These are phyloP conservation scores for Lyophyllum shimeji DNA, from an alignment of 768 basidiomycete species.

Conservation along the genomic window DNA sequence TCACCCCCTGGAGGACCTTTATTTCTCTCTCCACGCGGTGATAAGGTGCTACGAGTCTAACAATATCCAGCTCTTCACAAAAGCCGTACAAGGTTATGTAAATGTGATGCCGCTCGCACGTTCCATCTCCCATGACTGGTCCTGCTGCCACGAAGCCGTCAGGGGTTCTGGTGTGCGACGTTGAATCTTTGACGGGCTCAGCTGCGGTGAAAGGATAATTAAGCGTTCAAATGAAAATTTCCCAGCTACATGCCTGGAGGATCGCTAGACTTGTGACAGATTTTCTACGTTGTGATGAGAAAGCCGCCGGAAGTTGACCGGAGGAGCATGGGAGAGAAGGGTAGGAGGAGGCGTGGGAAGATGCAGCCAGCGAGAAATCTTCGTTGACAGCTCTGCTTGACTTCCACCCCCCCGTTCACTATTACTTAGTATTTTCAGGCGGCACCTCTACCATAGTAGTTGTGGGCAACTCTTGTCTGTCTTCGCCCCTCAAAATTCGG, in stretches of 20 bases:
- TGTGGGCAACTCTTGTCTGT: conserved; percentile 45
- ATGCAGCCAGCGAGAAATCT: conserved; percentile 28
- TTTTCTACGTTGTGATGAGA: conserved; percentile 19
- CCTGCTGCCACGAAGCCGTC: not conserved
- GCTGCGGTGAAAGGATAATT: not conserved
- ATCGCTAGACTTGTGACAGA: conserved; percentile 12
- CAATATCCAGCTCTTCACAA: not conserved
- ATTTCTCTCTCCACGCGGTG: conserved; percentile 7
- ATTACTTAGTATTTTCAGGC: conserved; percentile 58
- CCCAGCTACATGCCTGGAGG: not conserved
- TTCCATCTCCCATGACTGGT: not conserved
- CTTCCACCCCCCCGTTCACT: conserved; percentile 38
- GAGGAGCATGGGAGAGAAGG: conserved; percentile 27
- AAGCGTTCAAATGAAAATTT: not conserved
- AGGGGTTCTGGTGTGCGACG: not conserved
- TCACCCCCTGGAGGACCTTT: conserved; percentile 1
- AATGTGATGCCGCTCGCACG: conserved; percentile 10
- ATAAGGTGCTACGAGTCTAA: conserved; percentile 4
- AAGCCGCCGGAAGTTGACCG: conserved; percentile 23
- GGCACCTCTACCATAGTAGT: conserved; percentile 52
- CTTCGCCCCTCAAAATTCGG: conserved; percentile 25
- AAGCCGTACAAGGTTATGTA: conserved; percentile 6
- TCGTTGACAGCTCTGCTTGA: conserved; percentile 32
- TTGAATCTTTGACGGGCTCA: not conserved
- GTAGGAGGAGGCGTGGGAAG: conserved; percentile 34